Evolutionary conservation across 2,329 filamentous ascomycete species (phyloP).

Genomic region (Alternaria atra): DNA sequence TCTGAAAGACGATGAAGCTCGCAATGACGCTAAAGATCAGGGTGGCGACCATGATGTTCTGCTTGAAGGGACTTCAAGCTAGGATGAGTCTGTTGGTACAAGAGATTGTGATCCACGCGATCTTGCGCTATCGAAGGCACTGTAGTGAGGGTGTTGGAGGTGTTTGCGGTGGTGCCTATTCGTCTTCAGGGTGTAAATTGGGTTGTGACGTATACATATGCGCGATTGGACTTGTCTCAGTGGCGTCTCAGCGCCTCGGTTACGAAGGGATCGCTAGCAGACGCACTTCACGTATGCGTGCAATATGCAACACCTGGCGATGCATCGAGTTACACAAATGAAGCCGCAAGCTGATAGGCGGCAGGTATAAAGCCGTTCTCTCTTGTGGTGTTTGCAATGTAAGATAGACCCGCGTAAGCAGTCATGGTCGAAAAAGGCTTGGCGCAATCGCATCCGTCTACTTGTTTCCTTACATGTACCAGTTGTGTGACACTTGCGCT

Average conservation of each 20-base stretch:
- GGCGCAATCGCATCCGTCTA: background rate
- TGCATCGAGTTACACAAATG: background rate
- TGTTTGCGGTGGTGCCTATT: constrained; percentile 12
- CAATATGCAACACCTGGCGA: background rate
- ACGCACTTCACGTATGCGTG: constrained; percentile 3
- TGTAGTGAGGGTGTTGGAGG: background rate
- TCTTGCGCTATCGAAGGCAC: background rate
- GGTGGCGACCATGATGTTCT: constrained; percentile 34
- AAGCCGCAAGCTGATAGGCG: constrained; percentile 1
- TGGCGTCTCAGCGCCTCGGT: constrained; percentile 39
- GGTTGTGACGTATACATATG: constrained; percentile 36
- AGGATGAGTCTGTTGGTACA: background rate
- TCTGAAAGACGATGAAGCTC: constrained; percentile 43
- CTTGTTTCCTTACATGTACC: background rate
- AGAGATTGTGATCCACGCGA: background rate
- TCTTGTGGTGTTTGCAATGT: background rate
- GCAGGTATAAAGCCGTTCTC: background rate
- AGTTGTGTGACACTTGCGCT: background rate
- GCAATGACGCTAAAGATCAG: constrained; percentile 37
- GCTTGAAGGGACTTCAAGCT: constrained; percentile 1
- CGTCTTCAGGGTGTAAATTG: constrained; percentile 8
- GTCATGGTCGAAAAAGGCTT: constrained; percentile 4
- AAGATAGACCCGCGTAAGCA: background rate
- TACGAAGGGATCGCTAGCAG: constrained; percentile 1
- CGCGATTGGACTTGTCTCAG: constrained; percentile 30